phyloP scores from a whole-genome alignment of 2,329 filamentous ascomycete species.

The Penicillium freii region DNA sequence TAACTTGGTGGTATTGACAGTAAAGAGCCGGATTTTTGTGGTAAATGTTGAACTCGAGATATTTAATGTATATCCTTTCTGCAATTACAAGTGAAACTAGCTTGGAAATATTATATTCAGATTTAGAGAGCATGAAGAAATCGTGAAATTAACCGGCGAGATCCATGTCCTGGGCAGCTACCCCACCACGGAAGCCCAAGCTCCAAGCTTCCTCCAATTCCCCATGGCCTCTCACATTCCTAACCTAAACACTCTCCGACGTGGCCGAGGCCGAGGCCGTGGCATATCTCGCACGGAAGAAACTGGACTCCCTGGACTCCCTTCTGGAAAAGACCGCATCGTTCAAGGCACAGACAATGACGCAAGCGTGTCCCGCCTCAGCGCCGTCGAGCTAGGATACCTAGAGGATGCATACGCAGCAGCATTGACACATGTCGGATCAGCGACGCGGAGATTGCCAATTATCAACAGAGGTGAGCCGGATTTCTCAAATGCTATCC shows the following conservation, averaged over 20 bases:
- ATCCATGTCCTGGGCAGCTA: slow-evolving; percentile 2
- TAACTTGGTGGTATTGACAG: background rate
- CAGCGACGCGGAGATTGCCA: slow-evolving; percentile 66
- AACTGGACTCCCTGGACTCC: slow-evolving; percentile 27
- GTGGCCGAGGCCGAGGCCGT: slow-evolving; percentile 50
- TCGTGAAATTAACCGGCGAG: background rate
- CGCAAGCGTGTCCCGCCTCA: slow-evolving; percentile 82
- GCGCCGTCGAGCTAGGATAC: slow-evolving; percentile 82
- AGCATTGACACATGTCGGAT: slow-evolving; percentile 59
- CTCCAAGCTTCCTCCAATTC: slow-evolving; percentile 20
- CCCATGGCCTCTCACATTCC: slow-evolving; percentile 74
- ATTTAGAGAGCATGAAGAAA: no score
- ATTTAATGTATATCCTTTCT: background rate
- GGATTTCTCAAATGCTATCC: slow-evolving; percentile 9
- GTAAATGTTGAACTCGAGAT: background rate
- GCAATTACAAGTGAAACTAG: background rate
- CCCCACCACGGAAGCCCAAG: slow-evolving; percentile 19
- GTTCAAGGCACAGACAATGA: slow-evolving; percentile 91
- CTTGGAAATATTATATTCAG: background rate
- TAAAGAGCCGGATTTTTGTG: no score
- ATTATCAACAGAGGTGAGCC: slow-evolving; percentile 84
- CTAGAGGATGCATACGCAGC: slow-evolving; percentile 76
- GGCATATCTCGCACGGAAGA: slow-evolving; percentile 23
- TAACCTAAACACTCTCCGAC: slow-evolving; percentile 65
- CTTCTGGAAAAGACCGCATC: slow-evolving; percentile 61